Base-by-base conservation (phyloP, 2,329 filamentous ascomycete genomes). In the Dothistroma septosporum region DNA sequence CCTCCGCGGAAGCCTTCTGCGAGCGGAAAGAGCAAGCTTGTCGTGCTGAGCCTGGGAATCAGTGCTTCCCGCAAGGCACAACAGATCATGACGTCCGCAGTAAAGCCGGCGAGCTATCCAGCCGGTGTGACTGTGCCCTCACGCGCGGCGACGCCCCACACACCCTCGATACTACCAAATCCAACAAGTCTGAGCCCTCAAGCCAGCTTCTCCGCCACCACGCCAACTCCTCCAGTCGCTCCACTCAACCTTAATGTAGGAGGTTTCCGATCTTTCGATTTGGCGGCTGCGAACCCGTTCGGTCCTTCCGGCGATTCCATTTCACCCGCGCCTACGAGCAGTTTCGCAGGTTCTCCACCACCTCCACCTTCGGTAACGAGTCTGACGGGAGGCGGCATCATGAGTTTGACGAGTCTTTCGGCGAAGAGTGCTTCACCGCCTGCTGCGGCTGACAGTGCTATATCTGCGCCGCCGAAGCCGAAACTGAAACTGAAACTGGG, bases 181-280 rank as follows among this genome's bases (percentile, higher is more conserved):
- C 24, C 22, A 2, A 12, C 50, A 28, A 53, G 24, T 35, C 62
- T 37, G 32, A 61, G 44, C 16, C 49, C 55, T 16, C 54, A 57
- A 52, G 48, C 59, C 28, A 60, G 59, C 50, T 62, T 56, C 50
- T 44, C 21, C 28, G 62, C 55, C 53, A 60, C 59, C 50, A 63
- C 61, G 55, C 61, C 56, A 49, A 58, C 64, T 5, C 61, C 67
- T 14, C 57, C 63, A 11, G 60, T 59, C 31, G 60, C 57, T 24
- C 58, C 59, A 12, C 57, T 58, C n/a, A 61, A 61, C 37, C 62
- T 67, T 41, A 71, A 71, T 50, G 54, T 70, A 22, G 69, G 69
- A 28, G 68, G 68, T 5, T 71, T 71, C 53, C 55, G 69, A 28
- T 65, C 61, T 22, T 71, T 65, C 54, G 64, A 66, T 32, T 61